phyloP scores from a whole-genome alignment of 2,329 filamentous ascomycete species.

The Talaromyces sp. region DNA sequence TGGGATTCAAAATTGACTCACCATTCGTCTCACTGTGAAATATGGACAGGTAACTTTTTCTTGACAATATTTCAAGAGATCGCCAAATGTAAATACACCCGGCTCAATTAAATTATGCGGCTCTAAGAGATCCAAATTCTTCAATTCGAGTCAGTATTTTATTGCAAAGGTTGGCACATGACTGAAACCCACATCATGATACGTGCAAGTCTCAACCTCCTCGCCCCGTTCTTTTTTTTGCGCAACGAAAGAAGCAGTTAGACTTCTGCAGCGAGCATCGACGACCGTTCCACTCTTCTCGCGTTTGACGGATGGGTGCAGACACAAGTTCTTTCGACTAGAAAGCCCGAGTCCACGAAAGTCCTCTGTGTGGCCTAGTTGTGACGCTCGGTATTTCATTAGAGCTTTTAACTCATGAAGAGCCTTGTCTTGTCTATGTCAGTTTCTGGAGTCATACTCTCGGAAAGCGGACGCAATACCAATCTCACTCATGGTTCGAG shows the following conservation, averaged over 20 bases:
- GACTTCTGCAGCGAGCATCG: constrained; percentile 89
- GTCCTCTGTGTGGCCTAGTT: constrained; percentile 87
- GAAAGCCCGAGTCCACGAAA: constrained; percentile 90
- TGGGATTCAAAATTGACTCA: constrained; percentile 31
- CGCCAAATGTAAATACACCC: constrained; percentile 93
- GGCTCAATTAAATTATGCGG: constrained; percentile 92
- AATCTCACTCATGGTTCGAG: constrained; percentile 99
- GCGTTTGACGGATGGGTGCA: constrained; percentile 91
- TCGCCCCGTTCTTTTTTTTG: constrained; percentile 96
- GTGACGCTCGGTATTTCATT: constrained; percentile 89
- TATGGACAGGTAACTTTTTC: constrained; percentile 96
- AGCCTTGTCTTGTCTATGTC: constrained; percentile 66
- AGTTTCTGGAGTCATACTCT: background rate
- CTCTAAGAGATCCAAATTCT: constrained; percentile 92
- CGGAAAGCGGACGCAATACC: constrained; percentile 6
- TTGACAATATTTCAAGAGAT: constrained; percentile 69
- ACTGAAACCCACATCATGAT: constrained; percentile 69
- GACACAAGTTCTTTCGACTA: constrained; percentile 93
- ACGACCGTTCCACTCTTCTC: constrained; percentile 95
- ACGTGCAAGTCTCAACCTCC: constrained; percentile 88
- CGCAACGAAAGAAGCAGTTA: constrained; percentile 95
- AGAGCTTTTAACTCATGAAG: constrained; percentile 83
- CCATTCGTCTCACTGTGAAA: constrained; percentile 92
- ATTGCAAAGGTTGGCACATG: background rate
- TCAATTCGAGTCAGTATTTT: constrained; percentile 23